These are phyloP conservation scores for Lasiosphaeria ovina DNA, from an alignment of 495 filamentous ascomycete genomes.

Conservation along the genomic window DNA sequence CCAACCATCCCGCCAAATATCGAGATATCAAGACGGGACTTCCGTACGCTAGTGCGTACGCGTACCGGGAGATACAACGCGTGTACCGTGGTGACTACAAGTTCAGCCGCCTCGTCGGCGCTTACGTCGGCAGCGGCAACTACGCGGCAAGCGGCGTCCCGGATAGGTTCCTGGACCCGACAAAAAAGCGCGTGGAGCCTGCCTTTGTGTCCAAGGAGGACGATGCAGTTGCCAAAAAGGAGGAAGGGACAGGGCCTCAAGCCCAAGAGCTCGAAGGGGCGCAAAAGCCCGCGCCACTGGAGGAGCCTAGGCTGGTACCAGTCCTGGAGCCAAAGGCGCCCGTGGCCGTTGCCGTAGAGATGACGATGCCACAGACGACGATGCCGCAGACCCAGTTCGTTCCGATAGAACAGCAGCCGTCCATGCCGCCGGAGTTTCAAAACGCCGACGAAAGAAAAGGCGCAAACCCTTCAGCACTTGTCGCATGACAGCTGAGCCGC, in stretches of 20 bases:
- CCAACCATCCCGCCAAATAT: constrained; percentile 72
- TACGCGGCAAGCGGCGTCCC: constrained; percentile 67
- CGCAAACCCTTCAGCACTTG: no score
- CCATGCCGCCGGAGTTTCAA: no score
- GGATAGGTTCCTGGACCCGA: constrained; percentile 58
- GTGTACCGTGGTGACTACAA: constrained; percentile 64
- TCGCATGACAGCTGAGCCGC: no score
- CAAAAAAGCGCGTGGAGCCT: constrained; percentile 26
- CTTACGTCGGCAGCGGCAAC: constrained; percentile 65
- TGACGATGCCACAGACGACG: no score
- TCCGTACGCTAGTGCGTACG: constrained; percentile 70
- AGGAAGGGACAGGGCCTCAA: not conserved
- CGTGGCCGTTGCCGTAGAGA: no score
- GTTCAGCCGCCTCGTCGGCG: constrained; percentile 73
- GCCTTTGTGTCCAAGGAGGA: constrained; percentile 8
- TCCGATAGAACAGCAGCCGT: no score
- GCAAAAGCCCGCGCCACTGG: no score
- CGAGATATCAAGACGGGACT: constrained; percentile 74
- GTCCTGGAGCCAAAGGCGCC: not conserved
- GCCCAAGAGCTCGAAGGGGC: not conserved
- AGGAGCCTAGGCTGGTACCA: not conserved
- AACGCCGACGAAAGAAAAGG: no score
- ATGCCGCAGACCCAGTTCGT: no score
- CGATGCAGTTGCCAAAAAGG: not conserved
- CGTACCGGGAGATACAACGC: constrained; percentile 68